Percentiles rank a stretch among this genome's conserved stretches.
These are phyloP conservation scores for Rheum nobile DNA, from an alignment of 148 eudicot species.

Conservation along the genomic window DNA sequence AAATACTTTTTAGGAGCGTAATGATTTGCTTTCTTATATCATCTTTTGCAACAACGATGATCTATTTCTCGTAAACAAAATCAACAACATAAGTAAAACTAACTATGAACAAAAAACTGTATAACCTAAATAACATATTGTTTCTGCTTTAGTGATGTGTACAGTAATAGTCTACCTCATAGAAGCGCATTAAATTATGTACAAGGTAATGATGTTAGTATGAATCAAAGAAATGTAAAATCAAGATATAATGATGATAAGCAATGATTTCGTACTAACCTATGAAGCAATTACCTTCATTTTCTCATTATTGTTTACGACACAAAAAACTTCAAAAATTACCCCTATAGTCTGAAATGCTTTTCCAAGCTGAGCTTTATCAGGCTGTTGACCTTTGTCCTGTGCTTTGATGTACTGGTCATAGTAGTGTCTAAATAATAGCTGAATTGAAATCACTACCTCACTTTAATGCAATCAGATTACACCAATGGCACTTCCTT, in stretches of 20 bases:
- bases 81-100: not conserved
- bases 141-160: not conserved
- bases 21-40: conserved; percentile 73
- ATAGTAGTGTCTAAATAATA: no score
- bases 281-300: conserved; percentile 94
- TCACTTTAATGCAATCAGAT: no score
- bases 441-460: no score
- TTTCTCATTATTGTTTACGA: conserved; percentile 80
- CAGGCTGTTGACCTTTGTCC: conserved; percentile 82
- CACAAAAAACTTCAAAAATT: conserved; percentile 86
- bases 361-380: conserved; percentile 85
- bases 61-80: conserved; percentile 22
- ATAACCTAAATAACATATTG: not conserved
- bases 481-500: conserved; percentile 89
- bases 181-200: not conserved
- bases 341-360: conserved; percentile 90
- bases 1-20: conserved; percentile 78
- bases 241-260: conserved; percentile 24
- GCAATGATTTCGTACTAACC: conserved; percentile 53
- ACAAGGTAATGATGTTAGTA: not conserved
- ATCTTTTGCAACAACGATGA: conserved; percentile 92
- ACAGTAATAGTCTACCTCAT: not conserved
- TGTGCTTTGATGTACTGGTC: conserved; percentile 71
- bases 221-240: not conserved
- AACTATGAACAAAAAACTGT: not conserved